Conservation (phyloP, 2,329 filamentous ascomycete genomes). For the Chaetoscypha palmicola region DNA sequence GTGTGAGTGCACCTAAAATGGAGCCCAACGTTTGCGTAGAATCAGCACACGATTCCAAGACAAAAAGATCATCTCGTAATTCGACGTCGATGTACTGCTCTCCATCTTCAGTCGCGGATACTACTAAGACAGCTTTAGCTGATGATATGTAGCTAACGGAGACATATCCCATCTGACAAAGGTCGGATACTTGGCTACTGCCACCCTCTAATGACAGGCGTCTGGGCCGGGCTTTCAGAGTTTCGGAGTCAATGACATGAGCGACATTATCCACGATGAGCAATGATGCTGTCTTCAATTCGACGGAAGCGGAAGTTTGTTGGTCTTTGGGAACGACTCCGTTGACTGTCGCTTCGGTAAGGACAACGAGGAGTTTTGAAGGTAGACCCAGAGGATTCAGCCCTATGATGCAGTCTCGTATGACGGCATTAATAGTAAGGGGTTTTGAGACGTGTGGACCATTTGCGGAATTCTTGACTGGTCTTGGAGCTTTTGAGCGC, state of each 20-base stretch:
- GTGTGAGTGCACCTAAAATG: conserved; percentile 71
- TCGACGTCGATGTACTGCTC: conserved; percentile 70
- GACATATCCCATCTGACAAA: conserved; percentile 68
- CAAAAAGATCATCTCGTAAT: conserved; percentile 75
- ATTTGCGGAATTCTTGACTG: conserved; percentile 8
- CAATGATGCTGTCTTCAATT: conserved; percentile 73
- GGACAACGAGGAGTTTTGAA: conserved; percentile 70
- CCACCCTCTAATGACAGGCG: conserved; percentile 30
- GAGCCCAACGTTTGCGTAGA: conserved; percentile 88
- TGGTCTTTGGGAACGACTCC: conserved; percentile 59
- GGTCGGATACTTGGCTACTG: conserved; percentile 43
- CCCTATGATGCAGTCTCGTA: conserved; percentile 76
- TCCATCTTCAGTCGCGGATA: conserved; percentile 47
- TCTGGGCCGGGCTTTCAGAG: conserved; percentile 12
- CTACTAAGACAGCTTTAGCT: conserved; percentile 59
- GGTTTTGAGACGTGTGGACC: conserved; percentile 40
- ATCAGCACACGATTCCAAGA: conserved; percentile 92
- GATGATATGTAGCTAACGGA: conserved; percentile 82
- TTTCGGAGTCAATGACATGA: conserved; percentile 30
- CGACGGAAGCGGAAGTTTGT: conserved; percentile 55
- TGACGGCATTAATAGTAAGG: conserved; percentile 63
- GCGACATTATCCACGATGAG: conserved; percentile 73
- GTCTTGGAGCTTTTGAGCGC: conserved; percentile 35
- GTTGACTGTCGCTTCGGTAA: conserved; percentile 71
- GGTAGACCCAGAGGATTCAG: conserved; percentile 70